These are phyloP conservation scores for Boehmeria nivea DNA, from an alignment of 306 rosid genomes.

Conservation along the genomic window DNA sequence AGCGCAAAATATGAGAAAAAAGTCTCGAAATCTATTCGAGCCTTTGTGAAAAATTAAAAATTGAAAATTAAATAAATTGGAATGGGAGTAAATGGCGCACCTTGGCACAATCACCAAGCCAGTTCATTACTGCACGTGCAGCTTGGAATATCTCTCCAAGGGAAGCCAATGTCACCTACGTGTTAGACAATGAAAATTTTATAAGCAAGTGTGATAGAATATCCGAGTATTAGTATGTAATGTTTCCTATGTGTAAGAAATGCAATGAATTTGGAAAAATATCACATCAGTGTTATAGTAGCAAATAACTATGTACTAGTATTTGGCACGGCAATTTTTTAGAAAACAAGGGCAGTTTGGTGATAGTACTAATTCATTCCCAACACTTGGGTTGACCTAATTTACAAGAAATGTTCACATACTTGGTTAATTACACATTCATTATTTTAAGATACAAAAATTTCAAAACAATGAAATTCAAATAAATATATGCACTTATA, in stretches of 20 bases:
- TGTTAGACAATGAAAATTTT: constrained; percentile 11
- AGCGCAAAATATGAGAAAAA: neutral
- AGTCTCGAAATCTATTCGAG: constrained; percentile 10
- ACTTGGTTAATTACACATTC: too few species aligned
- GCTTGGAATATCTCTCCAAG: constrained; percentile 89
- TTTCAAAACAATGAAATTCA: too few species aligned
- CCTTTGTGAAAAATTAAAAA: constrained; percentile 7
- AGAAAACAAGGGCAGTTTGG: too few species aligned
- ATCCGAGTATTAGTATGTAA: too few species aligned
- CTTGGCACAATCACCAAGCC: constrained; percentile 95
- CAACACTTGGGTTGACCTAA: constrained; percentile 5
- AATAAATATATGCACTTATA: neutral
- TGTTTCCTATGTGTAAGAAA: neutral
- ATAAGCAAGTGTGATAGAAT: neutral
- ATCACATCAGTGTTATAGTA: neutral
- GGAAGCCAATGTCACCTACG: constrained; percentile 81
- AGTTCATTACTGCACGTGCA: constrained; percentile 75
- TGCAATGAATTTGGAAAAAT: neutral
- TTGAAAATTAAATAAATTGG: constrained; percentile 1
- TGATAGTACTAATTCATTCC: too few species aligned
- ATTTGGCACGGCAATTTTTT: neutral
- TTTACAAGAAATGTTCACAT: neutral
- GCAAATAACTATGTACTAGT: neutral
- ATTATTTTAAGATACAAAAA: too few species aligned
- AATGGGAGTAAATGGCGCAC: constrained; percentile 22